A percentile compares a stretch with the other conserved stretches of the same genome.
phyloP scores from a whole-genome alignment of 2,329 filamentous ascomycete species.

The Pseudocercospora eumusae region DNA sequence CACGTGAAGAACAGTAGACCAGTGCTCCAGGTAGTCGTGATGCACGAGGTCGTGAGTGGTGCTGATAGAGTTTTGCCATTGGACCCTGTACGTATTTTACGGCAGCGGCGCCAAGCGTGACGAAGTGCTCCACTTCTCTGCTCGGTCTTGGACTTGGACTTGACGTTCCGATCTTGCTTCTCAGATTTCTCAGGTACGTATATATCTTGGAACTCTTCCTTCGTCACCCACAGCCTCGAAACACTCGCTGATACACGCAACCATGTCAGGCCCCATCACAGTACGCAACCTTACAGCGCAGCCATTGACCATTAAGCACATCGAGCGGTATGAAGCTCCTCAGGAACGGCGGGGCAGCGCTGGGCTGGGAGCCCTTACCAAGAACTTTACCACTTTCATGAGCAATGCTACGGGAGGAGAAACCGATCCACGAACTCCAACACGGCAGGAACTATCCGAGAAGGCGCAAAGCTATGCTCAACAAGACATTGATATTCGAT shows the following conservation, averaged over 20 bases:
- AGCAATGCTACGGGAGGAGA: conserved; percentile 30
- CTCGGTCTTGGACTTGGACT: conserved; percentile 8
- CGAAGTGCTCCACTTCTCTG: background rate
- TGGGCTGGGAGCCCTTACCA: conserved; percentile 39
- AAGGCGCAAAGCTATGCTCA: conserved; percentile 63
- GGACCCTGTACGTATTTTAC: conserved; percentile 4
- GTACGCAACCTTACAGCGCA: conserved; percentile 80
- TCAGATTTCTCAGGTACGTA: conserved; percentile 4
- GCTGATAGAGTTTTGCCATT: background rate
- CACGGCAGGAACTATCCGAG: conserved; percentile 49
- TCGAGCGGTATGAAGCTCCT: conserved; percentile 70
- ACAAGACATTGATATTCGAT: conserved; percentile 62
- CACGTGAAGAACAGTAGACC: background rate
- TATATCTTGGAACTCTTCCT: background rate
- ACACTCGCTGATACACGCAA: conserved; percentile 1
- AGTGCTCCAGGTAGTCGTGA: background rate
- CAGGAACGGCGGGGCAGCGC: conserved; percentile 44
- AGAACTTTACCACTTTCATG: conserved; percentile 39
- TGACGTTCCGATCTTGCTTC: background rate
- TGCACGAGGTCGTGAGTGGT: background rate
- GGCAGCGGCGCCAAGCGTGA: conserved; percentile 4
- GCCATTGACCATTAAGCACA: conserved; percentile 68
- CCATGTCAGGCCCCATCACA: conserved; percentile 54
- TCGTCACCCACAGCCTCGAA: background rate
- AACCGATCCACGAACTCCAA: conserved; percentile 40